A percentile compares a stretch with the other conserved stretches of the same genome.
phyloP scores from a whole-genome alignment of 306 rosid genomes.

The Sicyos edulis region DNA sequence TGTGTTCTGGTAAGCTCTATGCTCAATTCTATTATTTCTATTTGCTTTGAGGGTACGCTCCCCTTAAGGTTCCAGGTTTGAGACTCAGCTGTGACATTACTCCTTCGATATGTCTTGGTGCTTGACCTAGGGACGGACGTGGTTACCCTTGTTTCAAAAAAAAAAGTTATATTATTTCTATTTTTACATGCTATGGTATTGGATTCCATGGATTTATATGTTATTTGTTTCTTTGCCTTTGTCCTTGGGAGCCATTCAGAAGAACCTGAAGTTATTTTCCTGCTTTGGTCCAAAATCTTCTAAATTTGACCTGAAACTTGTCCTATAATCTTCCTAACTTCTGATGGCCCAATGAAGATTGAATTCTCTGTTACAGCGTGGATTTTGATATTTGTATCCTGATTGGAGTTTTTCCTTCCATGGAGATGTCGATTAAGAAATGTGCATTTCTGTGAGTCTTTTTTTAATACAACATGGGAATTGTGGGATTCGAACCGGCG shows the following conservation, averaged over 20 bases:
- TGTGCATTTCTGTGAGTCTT: not conserved
- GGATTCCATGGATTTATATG: not conserved
- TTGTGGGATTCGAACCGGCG: too few species aligned
- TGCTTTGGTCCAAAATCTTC: not conserved
- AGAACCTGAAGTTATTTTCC: not conserved
- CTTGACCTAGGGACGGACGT: too few species aligned
- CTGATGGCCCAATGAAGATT: not conserved
- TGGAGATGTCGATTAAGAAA: not conserved
- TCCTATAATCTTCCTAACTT: not conserved
- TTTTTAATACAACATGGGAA: too few species aligned
- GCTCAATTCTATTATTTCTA: not conserved
- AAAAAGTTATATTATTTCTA: not conserved
- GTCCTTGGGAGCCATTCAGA: slow-evolving; percentile 9
- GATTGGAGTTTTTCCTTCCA: not conserved
- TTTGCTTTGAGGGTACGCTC: too few species aligned
- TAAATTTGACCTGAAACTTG: not conserved
- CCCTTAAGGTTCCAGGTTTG: too few species aligned
- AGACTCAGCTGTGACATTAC: too few species aligned
- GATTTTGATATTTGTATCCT: not conserved
- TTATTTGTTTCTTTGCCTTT: not conserved
- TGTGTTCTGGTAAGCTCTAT: slow-evolving; percentile 65
- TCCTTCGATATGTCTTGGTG: too few species aligned
- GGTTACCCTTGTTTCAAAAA: too few species aligned
- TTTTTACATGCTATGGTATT: not conserved
- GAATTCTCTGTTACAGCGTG: not conserved